Conservation (phyloP, 768 basidiomycete species). For the Mrakia blollopis region DNA sequence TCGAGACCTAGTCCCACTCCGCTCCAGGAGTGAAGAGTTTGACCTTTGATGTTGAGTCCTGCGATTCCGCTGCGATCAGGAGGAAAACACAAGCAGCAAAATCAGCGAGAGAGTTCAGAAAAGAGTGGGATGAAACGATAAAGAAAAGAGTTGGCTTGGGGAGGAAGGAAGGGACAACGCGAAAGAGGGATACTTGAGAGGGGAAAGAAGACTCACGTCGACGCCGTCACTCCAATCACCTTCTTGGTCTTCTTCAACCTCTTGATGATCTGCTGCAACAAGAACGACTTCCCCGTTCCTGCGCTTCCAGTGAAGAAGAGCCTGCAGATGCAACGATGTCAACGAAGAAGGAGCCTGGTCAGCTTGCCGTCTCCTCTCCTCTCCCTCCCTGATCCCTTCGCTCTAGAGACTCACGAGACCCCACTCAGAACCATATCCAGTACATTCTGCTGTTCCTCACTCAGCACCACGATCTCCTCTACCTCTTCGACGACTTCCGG, state of each 20-base stretch:
- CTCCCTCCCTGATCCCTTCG: no score
- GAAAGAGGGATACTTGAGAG: neutral
- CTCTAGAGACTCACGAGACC: neutral
- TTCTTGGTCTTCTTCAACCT: neutral
- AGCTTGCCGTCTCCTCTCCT: no score
- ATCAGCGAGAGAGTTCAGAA: no score
- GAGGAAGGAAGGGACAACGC: neutral
- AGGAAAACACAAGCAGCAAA: neutral
- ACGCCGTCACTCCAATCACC: constrained; percentile 21
- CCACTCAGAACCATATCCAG: constrained; percentile 3
- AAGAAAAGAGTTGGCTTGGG: neutral
- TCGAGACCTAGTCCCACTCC: constrained; percentile 16
- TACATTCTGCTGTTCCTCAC: neutral
- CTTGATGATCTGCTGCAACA: constrained; percentile 19
- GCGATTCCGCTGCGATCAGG: neutral
- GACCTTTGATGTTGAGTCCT: constrained; percentile 19
- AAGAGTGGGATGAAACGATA: neutral
- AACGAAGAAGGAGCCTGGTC: neutral
- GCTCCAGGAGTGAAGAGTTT: constrained; percentile 12
- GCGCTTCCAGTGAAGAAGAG: constrained; percentile 22
- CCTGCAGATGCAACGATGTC: no score
- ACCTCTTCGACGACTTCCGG: neutral
- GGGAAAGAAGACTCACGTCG: constrained; percentile 21
- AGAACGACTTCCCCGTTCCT: constrained; percentile 26
- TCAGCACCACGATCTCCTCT: constrained; percentile 1